Base-by-base conservation (phyloP, 2,329 filamentous ascomycete genomes). In the Paradendryphiella salina region DNA sequence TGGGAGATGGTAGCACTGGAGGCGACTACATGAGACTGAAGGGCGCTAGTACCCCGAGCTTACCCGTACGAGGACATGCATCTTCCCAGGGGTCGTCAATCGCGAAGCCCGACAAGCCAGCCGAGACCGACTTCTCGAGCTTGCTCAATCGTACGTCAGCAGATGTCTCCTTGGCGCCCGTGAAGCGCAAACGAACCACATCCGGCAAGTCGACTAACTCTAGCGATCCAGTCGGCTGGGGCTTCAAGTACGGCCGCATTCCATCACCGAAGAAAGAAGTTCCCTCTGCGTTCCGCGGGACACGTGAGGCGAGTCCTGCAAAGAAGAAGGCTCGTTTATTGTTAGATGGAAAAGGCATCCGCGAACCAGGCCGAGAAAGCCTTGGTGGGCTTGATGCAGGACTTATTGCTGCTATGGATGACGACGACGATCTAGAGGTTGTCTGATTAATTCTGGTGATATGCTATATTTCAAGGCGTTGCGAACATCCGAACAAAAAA, bases 21-120 rank as follows among this genome's bases (percentile, higher is more conserved):
- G 82, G 79, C 38, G 86, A 90, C 54, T 92, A 92, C 71, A 85
- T 91, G 80, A 79, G 75, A 45, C 41, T 68, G 7, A 73, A 69
- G 32, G 58, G 50, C 1, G 57, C 61, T 11, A 59, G 52, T 34
- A 55, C 56, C 0, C 54, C 54, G 7, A 60, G 60, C 33, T 50
- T 67, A 4, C 59, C 66, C 11, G 56, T 57, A 17, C 40, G 52
- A 35, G 56, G 58, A 14, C 57, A 60, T 9, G 53, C 50, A n/a
- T 52, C 53, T 11, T 53, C 58, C 9, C 52, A 57, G 17, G 64
- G 60, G 3, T 50, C 60, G n/a, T 49, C 55, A 17, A 51, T 34
- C 7, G 29, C 59, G 28, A 58, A 36, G 8, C 53, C 57, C 32
- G 57, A 64, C 6, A 65, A 63, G 38, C 39, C 50, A 14, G 29